Percentiles rank a stretch among this genome's conserved stretches.
Evolutionary conservation across 257 asterid genomes (phyloP).

Genomic region (Ilex aquifolium): DNA sequence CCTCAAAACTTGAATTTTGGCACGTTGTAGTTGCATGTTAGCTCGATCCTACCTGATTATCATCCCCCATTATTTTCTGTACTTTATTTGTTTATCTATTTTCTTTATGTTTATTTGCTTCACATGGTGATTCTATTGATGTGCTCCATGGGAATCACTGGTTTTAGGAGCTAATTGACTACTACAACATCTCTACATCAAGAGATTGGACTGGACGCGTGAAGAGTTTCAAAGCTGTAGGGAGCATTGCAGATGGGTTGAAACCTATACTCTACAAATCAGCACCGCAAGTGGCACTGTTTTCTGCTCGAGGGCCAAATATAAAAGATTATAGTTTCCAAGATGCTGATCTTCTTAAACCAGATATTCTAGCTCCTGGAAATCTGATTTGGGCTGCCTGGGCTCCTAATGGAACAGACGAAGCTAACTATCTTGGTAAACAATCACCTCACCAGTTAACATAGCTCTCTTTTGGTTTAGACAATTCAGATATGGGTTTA

Average conservation of each 20-base stretch:
- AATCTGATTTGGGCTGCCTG: conserved; percentile 99
- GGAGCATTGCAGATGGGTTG: conserved; percentile 82
- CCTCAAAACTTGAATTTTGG: too few relatives aligned
- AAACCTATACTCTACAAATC: conserved; percentile 81
- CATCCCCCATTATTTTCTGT: background rate
- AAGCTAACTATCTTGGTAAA: conserved; percentile 78
- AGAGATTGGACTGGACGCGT: conserved; percentile 98
- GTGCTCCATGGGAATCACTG: conserved; percentile 7
- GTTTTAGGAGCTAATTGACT: conserved; percentile 78
- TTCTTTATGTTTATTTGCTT: background rate
- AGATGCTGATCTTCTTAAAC: conserved; percentile 94
- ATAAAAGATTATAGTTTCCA: conserved; percentile 87
- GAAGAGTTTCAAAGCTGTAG: conserved; percentile 77
- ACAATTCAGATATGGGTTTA: background rate
- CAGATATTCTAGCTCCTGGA: conserved; percentile 98
- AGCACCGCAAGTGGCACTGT: conserved; percentile 96
- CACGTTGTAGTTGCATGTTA: too few relatives aligned
- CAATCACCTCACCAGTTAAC: too few relatives aligned
- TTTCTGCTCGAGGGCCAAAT: conserved; percentile 97
- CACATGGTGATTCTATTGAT: background rate
- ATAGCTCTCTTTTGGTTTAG: too few relatives aligned
- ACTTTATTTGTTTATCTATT: background rate
- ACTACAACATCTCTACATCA: conserved; percentile 73
- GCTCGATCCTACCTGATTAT: too few relatives aligned
- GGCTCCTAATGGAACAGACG: conserved; percentile 96